phyloP scores from a whole-genome alignment of 768 basidiomycete species.

The Sarcomyxa edulis region DNA sequence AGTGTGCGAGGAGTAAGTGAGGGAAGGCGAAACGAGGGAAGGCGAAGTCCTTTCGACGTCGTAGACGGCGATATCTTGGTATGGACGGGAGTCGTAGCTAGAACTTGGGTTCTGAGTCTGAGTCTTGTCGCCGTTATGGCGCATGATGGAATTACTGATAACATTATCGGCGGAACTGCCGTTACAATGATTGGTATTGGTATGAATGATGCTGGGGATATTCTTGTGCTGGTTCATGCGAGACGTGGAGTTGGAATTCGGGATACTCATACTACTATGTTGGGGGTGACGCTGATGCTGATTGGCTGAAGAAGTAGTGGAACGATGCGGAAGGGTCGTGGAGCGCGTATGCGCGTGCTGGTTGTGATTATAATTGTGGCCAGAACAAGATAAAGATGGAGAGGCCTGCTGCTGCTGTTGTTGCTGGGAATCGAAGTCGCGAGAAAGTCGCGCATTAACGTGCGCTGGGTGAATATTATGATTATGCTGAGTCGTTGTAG shows the following conservation, averaged over 20 bases:
- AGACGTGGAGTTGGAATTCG: slow-evolving; percentile 24
- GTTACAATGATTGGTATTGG: slow-evolving; percentile 6
- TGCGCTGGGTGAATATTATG: slow-evolving; percentile 18
- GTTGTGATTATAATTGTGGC: slow-evolving; percentile 15
- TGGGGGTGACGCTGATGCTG: slow-evolving; percentile 36
- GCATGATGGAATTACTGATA: too few species aligned
- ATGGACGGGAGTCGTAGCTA: too few species aligned
- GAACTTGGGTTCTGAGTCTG: too few species aligned
- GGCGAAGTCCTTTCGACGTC: slow-evolving; percentile 38
- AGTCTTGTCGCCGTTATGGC: too few species aligned
- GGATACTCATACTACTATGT: slow-evolving; percentile 43
- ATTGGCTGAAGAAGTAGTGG: slow-evolving; percentile 19
- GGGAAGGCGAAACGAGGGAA: slow-evolving; percentile 57
- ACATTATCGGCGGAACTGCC: too few species aligned
- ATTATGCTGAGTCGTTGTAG: slow-evolving; percentile 9
- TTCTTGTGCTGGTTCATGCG: slow-evolving; percentile 29
- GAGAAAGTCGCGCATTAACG: slow-evolving; percentile 21
- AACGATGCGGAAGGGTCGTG: slow-evolving; percentile 39
- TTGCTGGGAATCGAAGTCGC: slow-evolving; percentile 9
- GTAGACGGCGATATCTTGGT: too few species aligned
- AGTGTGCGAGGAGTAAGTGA: slow-evolving; percentile 63
- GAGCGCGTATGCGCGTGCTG: slow-evolving; percentile 36
- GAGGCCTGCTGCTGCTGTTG: slow-evolving; percentile 9
- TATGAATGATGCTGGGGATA: slow-evolving; percentile 15
- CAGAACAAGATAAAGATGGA: slow-evolving; percentile 1